A percentile compares a stretch with the other conserved stretches of the same genome.
phyloP scores from a whole-genome alignment of 441 rosid species.

The California macrophylla region DNA sequence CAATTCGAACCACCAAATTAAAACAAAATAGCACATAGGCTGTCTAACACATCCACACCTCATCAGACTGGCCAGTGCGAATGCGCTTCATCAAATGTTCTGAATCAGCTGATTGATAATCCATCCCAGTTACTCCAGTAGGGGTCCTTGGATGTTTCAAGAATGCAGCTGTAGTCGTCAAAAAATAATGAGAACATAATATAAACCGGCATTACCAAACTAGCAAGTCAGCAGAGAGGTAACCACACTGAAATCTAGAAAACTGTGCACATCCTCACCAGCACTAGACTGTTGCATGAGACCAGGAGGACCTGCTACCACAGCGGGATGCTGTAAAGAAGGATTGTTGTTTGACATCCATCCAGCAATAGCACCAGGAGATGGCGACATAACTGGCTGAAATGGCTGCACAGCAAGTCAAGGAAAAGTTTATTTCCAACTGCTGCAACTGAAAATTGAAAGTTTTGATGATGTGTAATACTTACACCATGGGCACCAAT shows the following conservation, averaged over 20 bases:
- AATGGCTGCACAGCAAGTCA: slow-evolving; percentile 43
- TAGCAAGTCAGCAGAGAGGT: neutral
- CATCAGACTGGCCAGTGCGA: slow-evolving; percentile 54
- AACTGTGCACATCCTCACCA: slow-evolving; percentile 22
- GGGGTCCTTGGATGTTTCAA: slow-evolving; percentile 64
- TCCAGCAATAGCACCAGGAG: slow-evolving; percentile 42
- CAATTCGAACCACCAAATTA: neutral
- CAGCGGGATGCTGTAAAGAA: slow-evolving; percentile 52
- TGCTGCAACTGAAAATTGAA: neutral
- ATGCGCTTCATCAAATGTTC: slow-evolving; percentile 61
- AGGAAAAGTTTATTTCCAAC: slow-evolving; percentile 11
- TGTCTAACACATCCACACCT: slow-evolving; percentile 27
- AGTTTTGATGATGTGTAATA: slow-evolving; percentile 8
- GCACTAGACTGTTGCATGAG: slow-evolving; percentile 46
- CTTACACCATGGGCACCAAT: slow-evolving; percentile 60
- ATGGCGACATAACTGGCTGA: slow-evolving; percentile 56
- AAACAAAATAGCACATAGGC: slow-evolving; percentile 1
- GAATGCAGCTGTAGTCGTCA: slow-evolving; percentile 30
- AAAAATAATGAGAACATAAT: neutral
- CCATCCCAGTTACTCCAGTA: slow-evolving; percentile 46
- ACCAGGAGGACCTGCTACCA: slow-evolving; percentile 59
- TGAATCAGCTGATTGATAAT: slow-evolving; percentile 71
- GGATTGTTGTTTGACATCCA: slow-evolving; percentile 66
- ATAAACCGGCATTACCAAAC: neutral
- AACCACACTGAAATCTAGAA: slow-evolving; percentile 1